Evolutionary conservation across 2,329 filamentous ascomycete species (phyloP).

Genomic region (Aspergillus hiratsukae): DNA sequence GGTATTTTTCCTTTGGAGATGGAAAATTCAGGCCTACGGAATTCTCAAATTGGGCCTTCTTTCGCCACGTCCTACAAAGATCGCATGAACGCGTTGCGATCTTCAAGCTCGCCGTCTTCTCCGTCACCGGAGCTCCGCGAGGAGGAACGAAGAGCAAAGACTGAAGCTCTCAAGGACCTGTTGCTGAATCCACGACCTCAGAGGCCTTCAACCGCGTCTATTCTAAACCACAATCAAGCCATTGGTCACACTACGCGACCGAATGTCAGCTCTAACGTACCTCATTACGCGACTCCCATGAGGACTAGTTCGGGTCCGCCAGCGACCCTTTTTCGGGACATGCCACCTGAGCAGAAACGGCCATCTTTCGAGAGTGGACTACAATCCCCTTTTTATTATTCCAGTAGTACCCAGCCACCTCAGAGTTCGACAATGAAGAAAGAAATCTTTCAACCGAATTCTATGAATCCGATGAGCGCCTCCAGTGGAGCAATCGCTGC

Average conservation of each 20-base stretch:
- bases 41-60: constrained; percentile 56
- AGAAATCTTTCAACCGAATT: constrained; percentile 24
- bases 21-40: constrained; percentile 53
- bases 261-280: constrained; percentile 16
- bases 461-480: constrained; percentile 8
- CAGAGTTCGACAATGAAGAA: constrained; percentile 30
- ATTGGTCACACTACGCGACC: constrained; percentile 16
- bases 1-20: constrained; percentile 66
- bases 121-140: constrained; percentile 29
- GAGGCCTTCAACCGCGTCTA: constrained; percentile 30
- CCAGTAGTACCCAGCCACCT: constrained; percentile 20
- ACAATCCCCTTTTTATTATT: constrained; percentile 19
- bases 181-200: constrained; percentile 41
- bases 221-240: constrained; percentile 17
- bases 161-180: constrained; percentile 42
- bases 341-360: constrained; percentile 13
- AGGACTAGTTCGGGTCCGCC: constrained; percentile 34
- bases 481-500: constrained; percentile 16
- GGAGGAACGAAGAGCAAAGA: constrained; percentile 40
- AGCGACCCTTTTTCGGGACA: constrained; percentile 17
- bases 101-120: constrained; percentile 31
- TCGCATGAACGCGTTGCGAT: constrained; percentile 42
- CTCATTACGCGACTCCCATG: constrained; percentile 28
- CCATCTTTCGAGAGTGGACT: constrained; percentile 13
- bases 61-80: constrained; percentile 58